Conservation (phyloP, 305 asterid genomes). For the Fraxinus greggii region DNA sequence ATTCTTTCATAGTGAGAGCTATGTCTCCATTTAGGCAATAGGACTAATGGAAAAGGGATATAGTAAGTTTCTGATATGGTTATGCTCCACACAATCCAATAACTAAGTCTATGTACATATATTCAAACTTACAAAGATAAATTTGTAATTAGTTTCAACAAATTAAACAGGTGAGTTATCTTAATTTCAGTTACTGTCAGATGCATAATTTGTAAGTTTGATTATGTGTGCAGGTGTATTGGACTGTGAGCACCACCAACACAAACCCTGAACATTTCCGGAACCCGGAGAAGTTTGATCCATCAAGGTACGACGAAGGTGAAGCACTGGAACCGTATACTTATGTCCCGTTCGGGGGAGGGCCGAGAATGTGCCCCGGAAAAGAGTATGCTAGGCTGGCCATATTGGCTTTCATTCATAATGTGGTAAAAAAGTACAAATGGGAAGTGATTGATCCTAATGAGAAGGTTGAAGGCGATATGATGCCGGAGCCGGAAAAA, state of each 20-base stretch:
- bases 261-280: constrained; percentile 19
- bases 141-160: not conserved
- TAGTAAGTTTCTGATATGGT: no score
- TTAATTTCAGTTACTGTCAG: no score
- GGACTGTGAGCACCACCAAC: constrained; percentile 22
- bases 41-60: not conserved
- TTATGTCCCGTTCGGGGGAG: constrained; percentile 26
- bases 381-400: constrained; percentile 26
- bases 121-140: not conserved
- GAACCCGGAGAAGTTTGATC: constrained; percentile 23
- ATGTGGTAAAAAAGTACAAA: constrained; percentile 13
- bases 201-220: not conserved
- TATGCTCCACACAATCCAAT: no score
- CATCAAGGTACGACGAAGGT: constrained; percentile 27
- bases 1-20: no score
- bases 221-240: constrained; percentile 12
- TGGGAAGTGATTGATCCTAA: constrained; percentile 25
- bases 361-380: constrained; percentile 30
- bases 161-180: no score
- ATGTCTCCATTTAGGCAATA: not conserved
- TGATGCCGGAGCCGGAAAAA: constrained; percentile 25
- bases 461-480: constrained; percentile 29
- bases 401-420: constrained; percentile 24
- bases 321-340: constrained; percentile 16
- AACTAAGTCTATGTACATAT: no score